Evolutionary conservation across 2,329 filamentous ascomycete genomes (phyloP).

Genomic region (Epichloe sibirici): DNA sequence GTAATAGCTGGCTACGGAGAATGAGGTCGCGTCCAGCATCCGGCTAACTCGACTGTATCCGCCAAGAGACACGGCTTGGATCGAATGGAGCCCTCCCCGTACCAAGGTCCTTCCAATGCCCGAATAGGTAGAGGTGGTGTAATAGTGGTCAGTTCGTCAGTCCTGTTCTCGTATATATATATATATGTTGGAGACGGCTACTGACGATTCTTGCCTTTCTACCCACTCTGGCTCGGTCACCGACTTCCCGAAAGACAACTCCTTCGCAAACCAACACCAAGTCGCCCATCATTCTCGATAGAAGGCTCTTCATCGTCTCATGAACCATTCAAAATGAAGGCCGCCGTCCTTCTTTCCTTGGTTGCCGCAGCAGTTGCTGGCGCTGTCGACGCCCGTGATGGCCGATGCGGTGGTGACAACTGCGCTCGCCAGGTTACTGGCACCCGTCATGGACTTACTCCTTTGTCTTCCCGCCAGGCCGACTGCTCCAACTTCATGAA

Average conservation of each 20-base stretch:
- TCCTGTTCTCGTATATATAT: background rate
- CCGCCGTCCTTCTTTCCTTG: conserved; percentile 25
- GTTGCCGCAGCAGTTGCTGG: conserved; percentile 24
- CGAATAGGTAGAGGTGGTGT: background rate
- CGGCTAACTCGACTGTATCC: conserved; percentile 2
- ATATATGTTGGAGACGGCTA: background rate
- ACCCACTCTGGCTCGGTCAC: background rate
- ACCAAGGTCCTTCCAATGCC: too few species aligned
- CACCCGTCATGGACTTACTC: conserved; percentile 24
- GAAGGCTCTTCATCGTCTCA: background rate
- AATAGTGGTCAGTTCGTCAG: background rate
- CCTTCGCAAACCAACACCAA: background rate
- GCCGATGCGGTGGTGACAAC: conserved; percentile 28
- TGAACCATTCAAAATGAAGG: conserved; percentile 27
- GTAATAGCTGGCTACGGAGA: background rate
- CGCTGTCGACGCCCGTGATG: conserved; percentile 23
- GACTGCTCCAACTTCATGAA: conserved; percentile 29
- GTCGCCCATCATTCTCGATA: conserved; percentile 1
- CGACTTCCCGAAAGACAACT: background rate
- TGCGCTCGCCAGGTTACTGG: conserved; percentile 34
- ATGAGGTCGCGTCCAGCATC: background rate
- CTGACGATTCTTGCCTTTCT: background rate
- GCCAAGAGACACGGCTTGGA: conserved; percentile 1
- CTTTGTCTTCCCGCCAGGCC: conserved; percentile 23
- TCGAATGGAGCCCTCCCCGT: background rate